Evolutionary conservation across 2,329 filamentous ascomycete genomes (phyloP).

Genomic region (Penicillium frequentans): DNA sequence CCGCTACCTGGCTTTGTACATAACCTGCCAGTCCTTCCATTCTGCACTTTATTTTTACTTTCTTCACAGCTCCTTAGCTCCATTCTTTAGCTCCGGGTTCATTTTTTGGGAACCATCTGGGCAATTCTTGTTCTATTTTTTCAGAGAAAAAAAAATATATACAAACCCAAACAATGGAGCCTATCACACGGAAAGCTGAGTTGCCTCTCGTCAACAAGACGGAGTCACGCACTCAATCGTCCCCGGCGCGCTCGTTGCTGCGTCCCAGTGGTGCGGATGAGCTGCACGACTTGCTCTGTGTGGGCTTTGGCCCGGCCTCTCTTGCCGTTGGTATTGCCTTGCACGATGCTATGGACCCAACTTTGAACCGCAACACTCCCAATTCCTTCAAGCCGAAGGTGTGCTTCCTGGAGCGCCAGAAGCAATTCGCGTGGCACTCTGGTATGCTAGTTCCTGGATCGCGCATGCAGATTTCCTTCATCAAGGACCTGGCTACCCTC

Average conservation of each 20-base stretch:
- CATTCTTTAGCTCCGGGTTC: conserved; percentile 5
- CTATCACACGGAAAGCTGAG: conserved; percentile 24
- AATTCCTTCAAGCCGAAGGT: conserved; percentile 62
- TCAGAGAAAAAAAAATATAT: background rate
- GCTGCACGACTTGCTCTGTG: conserved; percentile 80
- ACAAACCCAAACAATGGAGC: conserved; percentile 14
- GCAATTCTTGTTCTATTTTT: background rate
- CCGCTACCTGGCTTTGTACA: conserved; percentile 8
- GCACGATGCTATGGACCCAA: conserved; percentile 68
- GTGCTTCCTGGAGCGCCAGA: conserved; percentile 84
- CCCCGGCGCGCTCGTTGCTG: conserved; percentile 45
- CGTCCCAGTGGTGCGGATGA: conserved; percentile 59
- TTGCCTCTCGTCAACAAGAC: conserved; percentile 26
- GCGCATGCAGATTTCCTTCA: conserved; percentile 96
- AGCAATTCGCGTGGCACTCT: conserved; percentile 84
- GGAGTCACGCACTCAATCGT: conserved; percentile 20
- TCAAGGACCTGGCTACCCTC: conserved; percentile 91
- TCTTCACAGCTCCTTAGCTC: conserved; percentile 11
- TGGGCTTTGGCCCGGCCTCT: conserved; percentile 91
- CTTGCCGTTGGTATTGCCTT: conserved; percentile 86
- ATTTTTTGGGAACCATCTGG: background rate
- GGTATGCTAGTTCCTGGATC: conserved; percentile 93
- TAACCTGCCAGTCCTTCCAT: conserved; percentile 7
- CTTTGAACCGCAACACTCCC: conserved; percentile 40
- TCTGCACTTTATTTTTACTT: background rate